Conservation (phyloP, 1,284 basidiomycete species). For the Takashimella tepidaria region DNA sequence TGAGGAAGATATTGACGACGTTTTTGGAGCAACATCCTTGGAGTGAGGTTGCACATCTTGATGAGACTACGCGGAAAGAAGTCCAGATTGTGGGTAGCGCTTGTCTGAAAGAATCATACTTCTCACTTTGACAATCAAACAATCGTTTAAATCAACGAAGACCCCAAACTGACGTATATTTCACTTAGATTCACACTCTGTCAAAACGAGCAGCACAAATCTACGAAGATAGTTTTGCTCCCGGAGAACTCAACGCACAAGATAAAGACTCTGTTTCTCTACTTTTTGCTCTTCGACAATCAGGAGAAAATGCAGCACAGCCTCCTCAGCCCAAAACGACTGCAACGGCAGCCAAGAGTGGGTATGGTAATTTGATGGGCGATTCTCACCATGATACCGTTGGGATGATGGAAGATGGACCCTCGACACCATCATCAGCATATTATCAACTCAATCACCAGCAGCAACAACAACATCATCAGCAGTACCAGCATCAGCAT, state of each 20-base stretch:
- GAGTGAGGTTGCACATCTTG: conserved; percentile 33
- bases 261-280: conserved; percentile 43
- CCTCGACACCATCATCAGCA: not conserved
- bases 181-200: conserved; percentile 47
- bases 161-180: too few relatives aligned
- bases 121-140: not conserved
- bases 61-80: conserved; percentile 47
- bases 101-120: conserved; percentile 1
- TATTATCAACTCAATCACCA: not conserved
- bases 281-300: conserved; percentile 40
- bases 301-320: conserved; percentile 21
- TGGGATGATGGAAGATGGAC: not conserved
- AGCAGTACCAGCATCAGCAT: too few relatives aligned
- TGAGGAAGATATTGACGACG: conserved; percentile 44
- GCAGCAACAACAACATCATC: too few relatives aligned
- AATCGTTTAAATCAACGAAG: not conserved
- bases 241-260: conserved; percentile 36
- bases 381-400: too few relatives aligned
- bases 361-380: too few relatives aligned
- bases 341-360: too few relatives aligned
- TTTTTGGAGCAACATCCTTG: conserved; percentile 46
- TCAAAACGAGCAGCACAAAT: conserved; percentile 43
- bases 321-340: not conserved
- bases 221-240: conserved; percentile 40
- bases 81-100: conserved; percentile 37